Percentiles rank a stretch among this genome's conserved stretches.
Evolutionary conservation across 495 filamentous ascomycete genomes (phyloP).

Genomic region (Annulohypoxylon moriforme): DNA sequence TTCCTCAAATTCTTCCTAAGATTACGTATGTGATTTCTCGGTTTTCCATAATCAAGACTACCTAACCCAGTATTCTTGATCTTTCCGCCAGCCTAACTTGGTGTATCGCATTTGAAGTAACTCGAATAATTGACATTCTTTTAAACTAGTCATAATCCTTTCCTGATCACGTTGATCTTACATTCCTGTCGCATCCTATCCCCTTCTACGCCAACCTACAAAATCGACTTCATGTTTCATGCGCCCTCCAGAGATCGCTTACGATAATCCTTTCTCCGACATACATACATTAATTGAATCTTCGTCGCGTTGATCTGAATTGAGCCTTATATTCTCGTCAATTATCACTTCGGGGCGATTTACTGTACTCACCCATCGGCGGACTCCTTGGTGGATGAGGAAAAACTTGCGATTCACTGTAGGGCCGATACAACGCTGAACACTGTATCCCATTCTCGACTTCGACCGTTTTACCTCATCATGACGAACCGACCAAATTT

Average conservation of each 20-base stretch:
- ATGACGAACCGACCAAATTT: constrained; percentile 70
- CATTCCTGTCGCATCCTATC: constrained; percentile 40
- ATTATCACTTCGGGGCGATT: neutral
- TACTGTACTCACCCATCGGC: constrained; percentile 2
- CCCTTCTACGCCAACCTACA: constrained; percentile 5
- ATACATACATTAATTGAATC: constrained; percentile 1
- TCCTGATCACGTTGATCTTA: constrained; percentile 24
- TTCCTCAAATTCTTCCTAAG: constrained; percentile 2
- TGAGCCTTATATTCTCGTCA: neutral
- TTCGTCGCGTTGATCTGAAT: neutral
- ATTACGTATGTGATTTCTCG: constrained; percentile 7
- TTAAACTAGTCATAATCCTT: constrained; percentile 10
- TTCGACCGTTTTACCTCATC: constrained; percentile 19
- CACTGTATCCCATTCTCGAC: neutral
- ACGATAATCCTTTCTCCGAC: constrained; percentile 8
- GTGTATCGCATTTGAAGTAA: neutral
- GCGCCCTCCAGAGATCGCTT: constrained; percentile 14
- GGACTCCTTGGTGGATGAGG: constrained; percentile 2
- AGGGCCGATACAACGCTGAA: neutral
- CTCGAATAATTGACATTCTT: neutral
- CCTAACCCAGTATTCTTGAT: too few relatives aligned
- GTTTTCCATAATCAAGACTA: constrained; percentile 14
- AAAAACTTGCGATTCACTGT: neutral
- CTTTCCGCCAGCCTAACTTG: neutral
- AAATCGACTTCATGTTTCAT: constrained; percentile 38